phyloP scores from a whole-genome alignment of 495 filamentous ascomycete species.

The Venustampulla echinocandica region DNA sequence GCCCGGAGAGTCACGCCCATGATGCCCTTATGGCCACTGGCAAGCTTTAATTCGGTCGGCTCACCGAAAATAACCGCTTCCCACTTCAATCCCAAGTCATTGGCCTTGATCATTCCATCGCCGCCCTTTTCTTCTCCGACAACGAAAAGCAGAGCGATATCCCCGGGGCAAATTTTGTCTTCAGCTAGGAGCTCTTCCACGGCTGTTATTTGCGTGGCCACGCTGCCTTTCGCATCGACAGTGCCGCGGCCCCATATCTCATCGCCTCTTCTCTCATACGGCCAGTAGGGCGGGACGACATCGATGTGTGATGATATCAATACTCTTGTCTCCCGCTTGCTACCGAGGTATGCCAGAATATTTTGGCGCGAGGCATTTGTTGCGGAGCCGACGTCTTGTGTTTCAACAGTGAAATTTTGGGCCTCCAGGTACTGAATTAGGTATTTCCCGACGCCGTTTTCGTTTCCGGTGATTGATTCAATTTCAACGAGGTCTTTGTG shows the following conservation, averaged over 20 bases:
- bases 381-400: conserved; percentile 57
- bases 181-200: conserved; percentile 48
- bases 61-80: conserved; percentile 81
- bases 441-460: conserved; percentile 59
- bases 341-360: conserved; percentile 65
- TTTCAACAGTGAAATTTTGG: conserved; percentile 57
- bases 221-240: conserved; percentile 84
- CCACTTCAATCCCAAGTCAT: conserved; percentile 40
- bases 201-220: conserved; percentile 71
- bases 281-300: conserved; percentile 65
- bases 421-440: conserved; percentile 57
- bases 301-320: conserved; percentile 72
- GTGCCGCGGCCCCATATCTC: conserved; percentile 67
- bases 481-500: conserved; percentile 70
- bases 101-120: conserved; percentile 72
- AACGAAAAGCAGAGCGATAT: conserved; percentile 74
- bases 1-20: conserved; percentile 53
- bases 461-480: conserved; percentile 66
- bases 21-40: conserved; percentile 84
- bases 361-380: conserved; percentile 48
- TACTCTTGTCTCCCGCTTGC: conserved; percentile 47
- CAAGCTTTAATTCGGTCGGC: conserved; percentile 79
- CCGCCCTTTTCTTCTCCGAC: conserved; percentile 80
- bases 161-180: conserved; percentile 31
- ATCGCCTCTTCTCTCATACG: conserved; percentile 40